phyloP scores from a whole-genome alignment of 2,329 filamentous ascomycete species.

The Talaromyces atroroseus region DNA sequence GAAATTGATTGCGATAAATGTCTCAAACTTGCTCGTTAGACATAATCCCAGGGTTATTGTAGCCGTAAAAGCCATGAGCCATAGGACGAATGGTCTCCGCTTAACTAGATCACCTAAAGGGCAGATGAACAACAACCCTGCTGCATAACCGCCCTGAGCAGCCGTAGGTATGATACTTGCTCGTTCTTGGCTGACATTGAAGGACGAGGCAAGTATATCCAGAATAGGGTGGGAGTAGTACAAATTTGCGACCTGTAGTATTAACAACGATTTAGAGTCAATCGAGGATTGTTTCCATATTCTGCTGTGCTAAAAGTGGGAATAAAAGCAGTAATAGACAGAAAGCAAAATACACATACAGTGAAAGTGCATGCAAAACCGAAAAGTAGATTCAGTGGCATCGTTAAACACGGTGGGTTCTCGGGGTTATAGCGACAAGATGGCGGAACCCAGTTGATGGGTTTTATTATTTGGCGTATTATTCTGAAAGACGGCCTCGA shows the following conservation, averaged over 20 bases:
- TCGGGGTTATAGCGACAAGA: slow-evolving; percentile 63
- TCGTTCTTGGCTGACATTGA: slow-evolving; percentile 63
- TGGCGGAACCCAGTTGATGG: slow-evolving; percentile 56
- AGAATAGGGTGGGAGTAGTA: slow-evolving; percentile 79
- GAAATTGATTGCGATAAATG: slow-evolving; percentile 67
- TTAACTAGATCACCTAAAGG: slow-evolving; percentile 66
- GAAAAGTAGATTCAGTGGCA: slow-evolving; percentile 65
- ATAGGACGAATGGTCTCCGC: slow-evolving; percentile 64
- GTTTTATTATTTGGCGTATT: slow-evolving; percentile 9
- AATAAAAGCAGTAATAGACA: neutral
- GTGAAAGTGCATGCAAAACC: slow-evolving; percentile 44
- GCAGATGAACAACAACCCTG: slow-evolving; percentile 67
- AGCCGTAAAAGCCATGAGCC: slow-evolving; percentile 62
- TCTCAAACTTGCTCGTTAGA: slow-evolving; percentile 57
- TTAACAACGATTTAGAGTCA: slow-evolving; percentile 11
- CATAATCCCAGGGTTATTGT: slow-evolving; percentile 65
- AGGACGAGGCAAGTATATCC: slow-evolving; percentile 67
- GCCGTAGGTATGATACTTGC: slow-evolving; percentile 66
- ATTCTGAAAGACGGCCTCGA: neutral
- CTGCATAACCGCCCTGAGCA: slow-evolving; percentile 73
- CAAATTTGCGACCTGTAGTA: slow-evolving; percentile 65
- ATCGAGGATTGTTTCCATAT: slow-evolving; percentile 12
- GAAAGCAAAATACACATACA: neutral
- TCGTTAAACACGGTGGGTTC: slow-evolving; percentile 62
- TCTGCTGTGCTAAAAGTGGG: no score